Conservation (phyloP, 1,284 basidiomycete genomes). For the Anthracocystis walkeri region DNA sequence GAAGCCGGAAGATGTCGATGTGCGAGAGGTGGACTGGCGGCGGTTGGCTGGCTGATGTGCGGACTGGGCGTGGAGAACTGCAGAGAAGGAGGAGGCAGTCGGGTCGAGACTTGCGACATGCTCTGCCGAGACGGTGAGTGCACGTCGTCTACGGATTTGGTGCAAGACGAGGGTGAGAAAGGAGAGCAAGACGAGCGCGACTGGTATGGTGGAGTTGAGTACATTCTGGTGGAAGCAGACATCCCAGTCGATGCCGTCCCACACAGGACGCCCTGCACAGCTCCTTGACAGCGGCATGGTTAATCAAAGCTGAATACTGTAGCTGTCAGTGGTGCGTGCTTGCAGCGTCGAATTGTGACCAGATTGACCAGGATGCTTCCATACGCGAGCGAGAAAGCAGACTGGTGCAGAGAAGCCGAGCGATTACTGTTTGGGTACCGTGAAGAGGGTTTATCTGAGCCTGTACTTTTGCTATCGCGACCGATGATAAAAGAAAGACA, state of each 20-base stretch:
- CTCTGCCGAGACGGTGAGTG: conserved; percentile 39
- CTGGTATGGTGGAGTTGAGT: conserved; percentile 48
- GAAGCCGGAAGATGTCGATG: conserved; percentile 4
- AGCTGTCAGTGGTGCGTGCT: too few relatives aligned
- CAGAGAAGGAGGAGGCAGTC: conserved; percentile 49
- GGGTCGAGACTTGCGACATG: conserved; percentile 57
- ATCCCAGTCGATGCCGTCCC: conserved; percentile 50
- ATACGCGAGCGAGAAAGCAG: background rate
- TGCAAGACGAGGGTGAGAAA: conserved; percentile 37
- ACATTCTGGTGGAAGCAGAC: conserved; percentile 46
- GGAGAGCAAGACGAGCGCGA: conserved; percentile 38
- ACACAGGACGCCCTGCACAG: conserved; percentile 39
- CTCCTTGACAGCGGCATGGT: conserved; percentile 17
- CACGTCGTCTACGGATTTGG: conserved; percentile 30
- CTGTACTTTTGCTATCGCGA: background rate
- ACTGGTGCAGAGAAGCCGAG: background rate
- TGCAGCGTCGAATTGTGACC: too few relatives aligned
- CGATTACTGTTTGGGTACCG: background rate
- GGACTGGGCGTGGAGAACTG: conserved; percentile 15
- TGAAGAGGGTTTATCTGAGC: background rate
- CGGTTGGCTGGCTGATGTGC: conserved; percentile 1
- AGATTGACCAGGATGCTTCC: background rate
- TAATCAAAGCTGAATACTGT: background rate
- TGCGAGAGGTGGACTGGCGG: background rate
- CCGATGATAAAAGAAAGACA: conserved; percentile 17